Base-by-base conservation (phyloP, 805 yeast species). In the Wickerhamomyces rabaulensis region DNA sequence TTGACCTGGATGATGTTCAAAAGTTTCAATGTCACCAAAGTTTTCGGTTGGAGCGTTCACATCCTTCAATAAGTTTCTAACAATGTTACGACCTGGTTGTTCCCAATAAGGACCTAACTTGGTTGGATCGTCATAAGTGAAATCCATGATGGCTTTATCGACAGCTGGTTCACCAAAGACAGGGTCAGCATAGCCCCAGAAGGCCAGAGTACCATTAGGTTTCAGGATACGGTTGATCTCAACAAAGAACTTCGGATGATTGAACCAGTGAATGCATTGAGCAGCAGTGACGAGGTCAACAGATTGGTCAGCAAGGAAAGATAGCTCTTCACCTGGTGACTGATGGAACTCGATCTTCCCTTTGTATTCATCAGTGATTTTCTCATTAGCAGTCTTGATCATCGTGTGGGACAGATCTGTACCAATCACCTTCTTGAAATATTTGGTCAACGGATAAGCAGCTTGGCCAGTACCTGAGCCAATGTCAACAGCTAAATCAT, bases 401-500 rank as follows among this genome's bases (percentile, higher is more conserved):
- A 85, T 85, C 1, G 65, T 65, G 1, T 58, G 59, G 0, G 88
- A 80, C 3, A 76, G 67, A 60, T 87, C 95, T 1, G 80, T 67
- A 1, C 92, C 95, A 23, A 80, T 66, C 1, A 80, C 78, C 17
- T 63, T 52, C n/a, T 69, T 60, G 53, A 82, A 80, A 42, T 63
- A 54, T 3, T 62, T 50, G 2, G 71, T 50, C 33, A 83, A 58
- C 38, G 79, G 78, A 48, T 74, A 69, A 0, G 91, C 75, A 1
- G 84, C 92, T 50, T 80, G 80, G 0, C 95, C 95, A 0, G 94
- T 78, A 0, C 95, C 95, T 62, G 90, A 84, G 0, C 94, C 95
- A 4, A 84, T 66, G 64, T 89, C 96, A 12, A 87, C 60, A 3
- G 80, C 76, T n/a, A 69, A 49, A 1, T 60, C 44, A 2, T 56